phyloP scores from a whole-genome alignment of 225 moss, liverwort and hornwort species.

The Lunularia cruciata region DNA sequence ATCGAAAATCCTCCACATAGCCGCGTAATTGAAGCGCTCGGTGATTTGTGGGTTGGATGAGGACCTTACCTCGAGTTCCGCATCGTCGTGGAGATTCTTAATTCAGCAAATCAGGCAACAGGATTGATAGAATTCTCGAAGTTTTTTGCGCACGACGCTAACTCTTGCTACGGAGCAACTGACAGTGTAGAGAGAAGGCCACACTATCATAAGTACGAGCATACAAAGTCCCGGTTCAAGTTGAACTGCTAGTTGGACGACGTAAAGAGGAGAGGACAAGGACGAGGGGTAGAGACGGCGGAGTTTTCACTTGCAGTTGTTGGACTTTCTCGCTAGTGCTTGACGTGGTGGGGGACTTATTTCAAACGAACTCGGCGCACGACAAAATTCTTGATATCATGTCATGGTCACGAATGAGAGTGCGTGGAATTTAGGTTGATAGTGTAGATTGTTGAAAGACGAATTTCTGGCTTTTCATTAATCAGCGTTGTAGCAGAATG shows the following conservation, averaged over 20 bases:
- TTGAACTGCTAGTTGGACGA: background rate
- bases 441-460: background rate
- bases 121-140: too few species aligned
- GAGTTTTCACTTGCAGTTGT: background rate
- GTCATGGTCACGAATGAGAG: background rate
- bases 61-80: too few species aligned
- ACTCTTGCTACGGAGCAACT: too few species aligned
- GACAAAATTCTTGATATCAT: background rate
- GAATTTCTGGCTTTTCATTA: background rate
- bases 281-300: background rate
- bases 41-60: too few species aligned
- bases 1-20: too few species aligned
- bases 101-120: too few species aligned
- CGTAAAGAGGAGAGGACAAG: background rate
- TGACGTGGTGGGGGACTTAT: background rate
- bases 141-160: too few species aligned
- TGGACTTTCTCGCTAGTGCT: background rate
- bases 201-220: background rate
- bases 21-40: too few species aligned
- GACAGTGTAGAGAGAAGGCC: background rate
- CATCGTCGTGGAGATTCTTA: too few species aligned
- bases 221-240: background rate
- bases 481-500: constrained; percentile 34
- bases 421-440: background rate
- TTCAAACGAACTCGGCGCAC: background rate